Percentiles rank a stretch among this genome's conserved stretches.
These are phyloP conservation scores for Aspergillus campestris DNA, from an alignment of 495 filamentous ascomycete genomes.

Conservation along the genomic window DNA sequence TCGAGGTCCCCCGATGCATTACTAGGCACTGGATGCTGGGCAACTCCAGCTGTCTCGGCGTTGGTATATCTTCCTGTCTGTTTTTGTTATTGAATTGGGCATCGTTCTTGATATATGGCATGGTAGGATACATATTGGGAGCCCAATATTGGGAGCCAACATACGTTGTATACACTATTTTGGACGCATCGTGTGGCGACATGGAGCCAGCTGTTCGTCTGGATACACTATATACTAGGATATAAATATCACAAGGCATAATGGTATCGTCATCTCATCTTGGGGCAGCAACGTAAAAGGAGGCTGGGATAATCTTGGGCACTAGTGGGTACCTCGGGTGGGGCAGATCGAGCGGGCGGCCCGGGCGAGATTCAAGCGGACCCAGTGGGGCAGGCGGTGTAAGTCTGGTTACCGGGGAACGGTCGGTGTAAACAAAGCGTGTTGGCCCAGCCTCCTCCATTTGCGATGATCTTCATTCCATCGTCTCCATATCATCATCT, in stretches of 20 bases:
- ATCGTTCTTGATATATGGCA: no score
- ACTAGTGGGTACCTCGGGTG: slow-evolving; percentile 8
- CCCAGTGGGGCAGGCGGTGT: slow-evolving; percentile 25
- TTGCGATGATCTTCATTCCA: slow-evolving; percentile 23
- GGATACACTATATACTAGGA: no score
- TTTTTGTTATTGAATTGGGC: no score
- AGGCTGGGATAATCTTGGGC: slow-evolving; percentile 14
- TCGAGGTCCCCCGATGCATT: slow-evolving; percentile 4
- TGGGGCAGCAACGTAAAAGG: no score
- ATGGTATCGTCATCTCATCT: no score
- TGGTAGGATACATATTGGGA: no score
- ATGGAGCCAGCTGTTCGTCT: no score
- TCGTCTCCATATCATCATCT: slow-evolving; percentile 4
- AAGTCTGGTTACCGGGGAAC: slow-evolving; percentile 29
- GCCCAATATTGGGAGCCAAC: no score
- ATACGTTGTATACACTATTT: no score
- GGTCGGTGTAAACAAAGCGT: slow-evolving; percentile 35
- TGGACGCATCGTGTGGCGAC: no score
- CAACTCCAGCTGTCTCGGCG: slow-evolving; percentile 3
- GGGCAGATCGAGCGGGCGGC: background rate
- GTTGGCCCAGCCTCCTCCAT: slow-evolving; percentile 41
- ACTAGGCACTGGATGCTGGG: background rate
- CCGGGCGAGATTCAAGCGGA: no score
- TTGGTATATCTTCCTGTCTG: background rate
- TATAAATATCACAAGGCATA: no score